A percentile compares a stretch with the other conserved stretches of the same genome.
Evolutionary conservation across 2,329 filamentous ascomycete genomes (phyloP).

Genomic region (Ceratocystis diversiconidia): DNA sequence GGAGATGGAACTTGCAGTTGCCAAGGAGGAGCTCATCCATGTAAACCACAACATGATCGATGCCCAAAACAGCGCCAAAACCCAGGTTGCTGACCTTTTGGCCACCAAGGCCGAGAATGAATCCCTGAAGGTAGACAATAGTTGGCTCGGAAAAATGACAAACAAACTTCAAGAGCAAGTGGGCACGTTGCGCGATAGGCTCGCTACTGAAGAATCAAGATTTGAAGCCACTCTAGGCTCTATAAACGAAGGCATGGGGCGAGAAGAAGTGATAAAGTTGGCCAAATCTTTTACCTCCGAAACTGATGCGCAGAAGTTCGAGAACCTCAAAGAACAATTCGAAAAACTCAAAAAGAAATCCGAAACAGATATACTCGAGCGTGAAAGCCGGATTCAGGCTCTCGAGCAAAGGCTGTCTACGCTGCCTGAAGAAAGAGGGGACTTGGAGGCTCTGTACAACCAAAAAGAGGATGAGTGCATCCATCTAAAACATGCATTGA

Average conservation of each 20-base stretch:
- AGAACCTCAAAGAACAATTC: background rate
- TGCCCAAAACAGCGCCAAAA: background rate
- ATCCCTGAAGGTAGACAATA: background rate
- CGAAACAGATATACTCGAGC: background rate
- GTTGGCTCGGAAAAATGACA: fast-evolving
- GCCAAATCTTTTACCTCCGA: background rate
- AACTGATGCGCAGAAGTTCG: background rate
- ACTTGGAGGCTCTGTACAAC: background rate
- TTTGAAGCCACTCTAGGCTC: background rate
- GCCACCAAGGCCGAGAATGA: background rate
- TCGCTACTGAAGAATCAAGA: background rate
- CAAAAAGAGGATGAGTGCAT: background rate
- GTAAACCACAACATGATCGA: background rate
- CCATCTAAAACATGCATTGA: background rate
- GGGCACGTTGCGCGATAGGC: fast-evolving
- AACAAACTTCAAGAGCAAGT: background rate
- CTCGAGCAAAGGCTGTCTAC: background rate
- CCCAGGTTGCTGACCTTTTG: background rate
- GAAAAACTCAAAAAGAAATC: background rate
- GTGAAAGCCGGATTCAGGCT: background rate
- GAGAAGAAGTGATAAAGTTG: background rate
- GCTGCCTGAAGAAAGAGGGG: background rate
- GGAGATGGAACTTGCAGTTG: background rate
- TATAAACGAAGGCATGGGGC: background rate
- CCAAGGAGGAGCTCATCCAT: background rate